Percentiles rank a stretch among this genome's conserved stretches.
phyloP scores from a whole-genome alignment of 129 eudicot species.

The Flaveria ramosissima region DNA sequence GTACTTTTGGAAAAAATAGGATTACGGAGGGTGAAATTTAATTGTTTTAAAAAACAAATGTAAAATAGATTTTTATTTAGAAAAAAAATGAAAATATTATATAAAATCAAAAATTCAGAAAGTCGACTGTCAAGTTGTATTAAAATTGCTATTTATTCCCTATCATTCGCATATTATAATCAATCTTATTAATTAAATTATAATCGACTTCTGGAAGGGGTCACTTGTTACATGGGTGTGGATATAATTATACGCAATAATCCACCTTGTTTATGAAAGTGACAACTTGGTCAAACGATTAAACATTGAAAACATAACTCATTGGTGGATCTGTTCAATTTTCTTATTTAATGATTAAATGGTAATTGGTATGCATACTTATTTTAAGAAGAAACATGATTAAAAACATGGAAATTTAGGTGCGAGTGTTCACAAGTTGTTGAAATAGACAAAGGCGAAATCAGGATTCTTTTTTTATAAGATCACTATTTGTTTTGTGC shows the following conservation, averaged over 20 bases:
- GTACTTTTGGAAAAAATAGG: too few species aligned
- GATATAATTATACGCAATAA: conserved; percentile 9
- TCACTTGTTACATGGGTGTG: neutral
- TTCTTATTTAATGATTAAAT: conserved; percentile 4
- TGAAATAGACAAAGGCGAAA: too few species aligned
- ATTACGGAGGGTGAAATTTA: too few species aligned
- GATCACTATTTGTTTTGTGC: too few species aligned
- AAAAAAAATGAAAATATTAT: neutral
- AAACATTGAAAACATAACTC: conserved; percentile 8
- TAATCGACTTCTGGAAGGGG: neutral
- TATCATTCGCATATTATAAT: neutral
- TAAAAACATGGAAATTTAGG: neutral
- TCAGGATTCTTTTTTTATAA: too few species aligned
- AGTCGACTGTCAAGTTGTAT: neutral
- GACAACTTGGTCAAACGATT: conserved; percentile 35
- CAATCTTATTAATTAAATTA: neutral
- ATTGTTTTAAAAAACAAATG: neutral
- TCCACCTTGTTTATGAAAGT: conserved; percentile 17
- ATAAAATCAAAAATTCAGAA: neutral
- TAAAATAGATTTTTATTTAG: neutral
- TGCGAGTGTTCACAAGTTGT: neutral
- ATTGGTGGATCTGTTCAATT: conserved; percentile 19
- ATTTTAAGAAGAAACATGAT: neutral
- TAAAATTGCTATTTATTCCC: neutral
- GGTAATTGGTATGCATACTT: neutral